Evolutionary conservation across 2,329 filamentous ascomycete genomes (phyloP), one percentile per base, ranked within the genome.

Genomic region (Hypoxylon sp.): DNA sequence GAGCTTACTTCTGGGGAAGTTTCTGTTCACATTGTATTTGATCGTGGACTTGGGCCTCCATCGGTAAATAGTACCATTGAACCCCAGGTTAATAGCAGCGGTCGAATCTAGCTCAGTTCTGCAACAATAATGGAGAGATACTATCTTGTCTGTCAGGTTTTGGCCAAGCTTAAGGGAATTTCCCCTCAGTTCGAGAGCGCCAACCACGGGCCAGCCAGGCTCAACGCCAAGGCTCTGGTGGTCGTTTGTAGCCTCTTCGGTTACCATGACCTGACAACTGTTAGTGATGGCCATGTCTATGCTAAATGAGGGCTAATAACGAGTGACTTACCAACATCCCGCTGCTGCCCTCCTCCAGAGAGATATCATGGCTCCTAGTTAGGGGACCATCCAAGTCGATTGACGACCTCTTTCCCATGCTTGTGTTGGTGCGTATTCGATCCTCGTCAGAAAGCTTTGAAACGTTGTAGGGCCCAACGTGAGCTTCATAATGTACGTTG

Each of bases 1-100:
- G 2, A n/a, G 57, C 57, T 3, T 26, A 33, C 1, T 14, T 1
- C 16, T 33, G 6, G 38, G 33, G 26, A 63, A 57, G 16, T 53
- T 63, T 1, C 2, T 14, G 46, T 52, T 22, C n/a, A 48, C 16
- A n/a, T 57, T 56, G 20, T 20, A 62, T 26, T 28, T 56, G 33
- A 62, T 46, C 14, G 12, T 26, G 7, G 59, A 56, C 4, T 32
- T 36, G 0, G 18, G 36, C 22, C 11, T 4, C 59, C 59, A 62
- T 8, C 58, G 58, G 16, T 50, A 51, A n/a, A 61, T 55, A n/a
- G 9, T 28, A 5, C 8, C 8, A 2, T 28, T 2, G 16, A n/a
- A 24, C 2, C 28, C 18, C 4, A 48, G n/a, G n/a, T 30, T 48
- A 14, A 58, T 24, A 24, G 32, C 49, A 22, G 45, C 12, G 22